Conservation (phyloP, 2,329 filamentous ascomycete genomes). For the Phoma sp. region DNA sequence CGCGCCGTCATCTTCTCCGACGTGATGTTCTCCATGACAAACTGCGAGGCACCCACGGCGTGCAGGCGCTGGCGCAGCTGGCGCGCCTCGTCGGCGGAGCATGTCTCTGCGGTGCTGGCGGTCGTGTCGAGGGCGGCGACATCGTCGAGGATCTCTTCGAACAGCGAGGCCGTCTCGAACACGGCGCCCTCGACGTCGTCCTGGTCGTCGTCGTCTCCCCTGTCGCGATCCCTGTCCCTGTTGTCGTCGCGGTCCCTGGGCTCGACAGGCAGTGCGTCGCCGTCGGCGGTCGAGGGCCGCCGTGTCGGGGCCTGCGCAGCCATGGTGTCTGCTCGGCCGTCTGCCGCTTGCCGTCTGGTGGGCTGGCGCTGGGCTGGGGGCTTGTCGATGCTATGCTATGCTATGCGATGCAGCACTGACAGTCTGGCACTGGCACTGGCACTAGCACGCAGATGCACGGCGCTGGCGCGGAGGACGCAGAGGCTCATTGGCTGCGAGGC, state of each 20-base stretch:
- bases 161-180: conserved; percentile 42
- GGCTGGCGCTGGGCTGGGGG: too few species aligned
- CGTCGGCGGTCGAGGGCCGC: neutral
- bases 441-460: too few species aligned
- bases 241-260: conserved; percentile 17
- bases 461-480: too few species aligned
- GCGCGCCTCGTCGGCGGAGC: conserved; percentile 62
- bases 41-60: conserved; percentile 76
- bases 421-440: too few species aligned
- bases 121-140: conserved; percentile 38
- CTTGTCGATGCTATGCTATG: too few species aligned
- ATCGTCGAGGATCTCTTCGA: conserved; percentile 45
- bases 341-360: too few species aligned
- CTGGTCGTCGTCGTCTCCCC: conserved; percentile 16
- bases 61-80: conserved; percentile 74
- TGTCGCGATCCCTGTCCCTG: conserved; percentile 20
- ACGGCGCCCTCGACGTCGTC: conserved; percentile 31
- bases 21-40: conserved; percentile 65
- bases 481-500: too few species aligned
- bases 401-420: too few species aligned
- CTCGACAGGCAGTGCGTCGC: neutral
- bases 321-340: neutral
- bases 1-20: conserved; percentile 74
- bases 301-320: neutral
- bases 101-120: conserved; percentile 32